Evolutionary conservation across 2,329 filamentous ascomycete genomes (phyloP).

Genomic region (Daldinia sp.): DNA sequence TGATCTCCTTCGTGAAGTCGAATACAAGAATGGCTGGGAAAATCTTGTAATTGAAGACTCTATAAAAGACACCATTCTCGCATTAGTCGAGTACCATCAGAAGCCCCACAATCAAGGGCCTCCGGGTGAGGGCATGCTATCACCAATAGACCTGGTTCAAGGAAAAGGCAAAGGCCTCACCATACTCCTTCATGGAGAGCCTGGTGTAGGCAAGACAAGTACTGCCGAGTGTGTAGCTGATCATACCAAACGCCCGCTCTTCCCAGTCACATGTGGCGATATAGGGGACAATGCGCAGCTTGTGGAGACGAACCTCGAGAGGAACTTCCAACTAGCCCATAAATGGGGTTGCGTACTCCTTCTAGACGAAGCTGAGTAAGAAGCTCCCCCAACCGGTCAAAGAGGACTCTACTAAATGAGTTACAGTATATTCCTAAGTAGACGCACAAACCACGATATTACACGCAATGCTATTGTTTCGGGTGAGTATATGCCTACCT

Average conservation of each 20-base stretch:
- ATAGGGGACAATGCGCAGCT: conserved; percentile 46
- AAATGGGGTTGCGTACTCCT: conserved; percentile 54
- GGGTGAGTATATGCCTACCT: conserved; percentile 15
- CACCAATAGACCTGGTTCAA: conserved; percentile 27
- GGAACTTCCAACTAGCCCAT: conserved; percentile 56
- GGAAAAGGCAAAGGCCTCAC: conserved; percentile 56
- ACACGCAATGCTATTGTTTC: conserved; percentile 43
- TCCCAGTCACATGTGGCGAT: conserved; percentile 46
- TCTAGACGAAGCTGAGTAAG: conserved; percentile 10
- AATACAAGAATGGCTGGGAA: conserved; percentile 2
- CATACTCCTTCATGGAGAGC: conserved; percentile 59
- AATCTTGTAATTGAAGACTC: neutral
- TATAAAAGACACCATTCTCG: conserved; percentile 1
- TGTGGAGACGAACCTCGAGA: conserved; percentile 43
- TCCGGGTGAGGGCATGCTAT: neutral
- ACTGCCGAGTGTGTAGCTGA: conserved; percentile 57
- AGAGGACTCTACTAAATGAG: neutral
- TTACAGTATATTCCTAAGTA: conserved; percentile 47
- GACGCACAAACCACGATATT: conserved; percentile 45
- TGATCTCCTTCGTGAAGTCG: neutral
- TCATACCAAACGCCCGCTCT: conserved; percentile 50
- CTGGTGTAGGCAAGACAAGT: conserved; percentile 58
- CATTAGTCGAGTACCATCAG: conserved; percentile 1
- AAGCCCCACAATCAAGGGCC: neutral
- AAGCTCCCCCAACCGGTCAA: neutral